These are phyloP conservation scores for Tagetes erecta DNA, from an alignment of 129 eudicot genomes.

Conservation along the genomic window DNA sequence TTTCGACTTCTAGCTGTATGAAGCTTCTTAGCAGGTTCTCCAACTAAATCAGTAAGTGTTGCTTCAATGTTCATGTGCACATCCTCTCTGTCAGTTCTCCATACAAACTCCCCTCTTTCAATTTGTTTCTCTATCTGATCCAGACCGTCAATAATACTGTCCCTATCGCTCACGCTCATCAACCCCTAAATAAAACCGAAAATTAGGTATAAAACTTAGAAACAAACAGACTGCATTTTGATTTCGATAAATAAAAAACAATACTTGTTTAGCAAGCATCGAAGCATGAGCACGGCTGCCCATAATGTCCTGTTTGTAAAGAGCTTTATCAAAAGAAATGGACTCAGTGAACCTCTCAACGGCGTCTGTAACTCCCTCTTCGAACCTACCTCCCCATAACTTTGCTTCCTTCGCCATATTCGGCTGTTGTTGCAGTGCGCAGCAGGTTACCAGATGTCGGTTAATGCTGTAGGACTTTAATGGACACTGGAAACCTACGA, in stretches of 20 bases:
- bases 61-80: slow-evolving; percentile 97
- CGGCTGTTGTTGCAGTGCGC: slow-evolving; percentile 35
- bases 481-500: background rate
- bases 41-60: slow-evolving; percentile 81
- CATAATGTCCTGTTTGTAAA: slow-evolving; percentile 90
- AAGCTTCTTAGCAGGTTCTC: slow-evolving; percentile 90
- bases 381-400: slow-evolving; percentile 97
- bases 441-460: slow-evolving; percentile 22
- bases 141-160: slow-evolving; percentile 65
- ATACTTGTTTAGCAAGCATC: slow-evolving; percentile 95
- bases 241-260: background rate
- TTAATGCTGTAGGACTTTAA: background rate
- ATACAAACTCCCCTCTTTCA: slow-evolving; percentile 66
- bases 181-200: slow-evolving; percentile 47
- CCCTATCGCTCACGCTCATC: slow-evolving; percentile 58
- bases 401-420: slow-evolving; percentile 59
- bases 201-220: no score
- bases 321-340: slow-evolving; percentile 79
- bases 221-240: background rate
- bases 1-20: slow-evolving; percentile 88
- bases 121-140: slow-evolving; percentile 65
- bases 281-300: slow-evolving; percentile 97
- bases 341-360: slow-evolving; percentile 97
- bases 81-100: slow-evolving; percentile 90
- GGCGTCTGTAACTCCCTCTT: slow-evolving; percentile 82